Evolutionary conservation across 2,329 filamentous ascomycete genomes (phyloP), one percentile per base, ranked within the genome.

Genomic region (Sporothrix curviconia): DNA sequence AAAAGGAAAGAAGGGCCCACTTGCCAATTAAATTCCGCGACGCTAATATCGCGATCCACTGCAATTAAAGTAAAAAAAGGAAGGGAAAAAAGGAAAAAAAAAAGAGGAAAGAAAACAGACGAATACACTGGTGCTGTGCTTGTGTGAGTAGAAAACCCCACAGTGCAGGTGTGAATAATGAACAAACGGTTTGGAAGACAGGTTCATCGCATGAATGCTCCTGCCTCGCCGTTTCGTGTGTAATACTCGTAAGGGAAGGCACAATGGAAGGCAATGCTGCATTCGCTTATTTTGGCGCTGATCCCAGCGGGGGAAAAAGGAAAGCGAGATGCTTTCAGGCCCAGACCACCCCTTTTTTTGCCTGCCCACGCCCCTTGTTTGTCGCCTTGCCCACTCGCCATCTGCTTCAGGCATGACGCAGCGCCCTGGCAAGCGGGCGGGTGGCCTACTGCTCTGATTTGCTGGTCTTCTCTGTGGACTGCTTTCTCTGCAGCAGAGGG

Each of bases 11-110:
- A 25, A 28, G 32, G 51, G 28, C 46, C 60, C 59, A 62, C 55
- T 57, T 43, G 30, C 52, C 49, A 62, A 56, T 62, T 53, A 62
- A 62, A 63, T 60, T 62, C 58, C 56, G 59, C 61, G 60, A 60
- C 58, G 52, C 61, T 60, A 63, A 57, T 55, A 46, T 56, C 55
- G 46, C 50, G 62, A 59, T 59, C 62, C 62, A 63, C 62, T 53
- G 60, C 59, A 63, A 63, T 63, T 59, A 63, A 63, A 63, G 50
- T 30, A 40, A 30, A 28, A 52, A 17, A 1, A 11, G 30, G 25
- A 3, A 39, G 11, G 11, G 7, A n/a, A 19, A 14, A 28, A 39
- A 44, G 36, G 42, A 51, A 50, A 55, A 19, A 37, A 5, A 11
- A 32, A 32, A 32, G 11, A 11, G 6, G 28, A 32, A 6, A 32